Conservation (phyloP, 345 rosid genomes). For the Gossypium herbaceum region DNA sequence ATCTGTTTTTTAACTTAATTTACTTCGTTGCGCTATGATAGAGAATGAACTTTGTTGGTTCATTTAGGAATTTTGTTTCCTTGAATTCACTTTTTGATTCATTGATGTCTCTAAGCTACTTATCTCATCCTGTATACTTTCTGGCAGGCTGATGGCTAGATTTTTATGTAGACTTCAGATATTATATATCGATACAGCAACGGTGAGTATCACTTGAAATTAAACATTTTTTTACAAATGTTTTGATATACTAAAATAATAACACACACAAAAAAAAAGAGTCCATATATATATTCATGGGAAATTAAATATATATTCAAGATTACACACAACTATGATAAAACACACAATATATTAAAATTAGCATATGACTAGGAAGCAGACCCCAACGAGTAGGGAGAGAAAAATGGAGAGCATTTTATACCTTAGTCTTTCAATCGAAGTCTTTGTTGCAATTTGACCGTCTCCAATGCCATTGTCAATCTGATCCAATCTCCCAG, state of each 20-base stretch:
- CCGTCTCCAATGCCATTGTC: not conserved
- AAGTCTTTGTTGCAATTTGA: not conserved
- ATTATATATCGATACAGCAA: no score
- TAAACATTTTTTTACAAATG: no score
- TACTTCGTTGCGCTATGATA: not conserved
- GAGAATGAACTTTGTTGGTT: not conserved
- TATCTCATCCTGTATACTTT: not conserved
- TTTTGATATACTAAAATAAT: no score
- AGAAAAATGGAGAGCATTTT: not conserved
- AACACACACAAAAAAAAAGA: no score
- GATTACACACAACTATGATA: no score
- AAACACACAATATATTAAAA: no score
- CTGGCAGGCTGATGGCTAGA: constrained; percentile 30
- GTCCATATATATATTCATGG: no score
- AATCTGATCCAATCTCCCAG: not conserved
- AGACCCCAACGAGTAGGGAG: not conserved
- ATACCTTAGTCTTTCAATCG: not conserved
- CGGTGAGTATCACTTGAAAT: no score
- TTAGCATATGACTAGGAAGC: no score
- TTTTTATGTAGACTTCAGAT: not conserved
- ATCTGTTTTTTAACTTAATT: not conserved
- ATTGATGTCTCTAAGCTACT: not conserved
- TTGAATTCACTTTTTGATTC: not conserved
- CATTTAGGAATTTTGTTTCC: not conserved
- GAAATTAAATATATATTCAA: no score